Evolutionary conservation across 805 yeast species (phyloP), one percentile per base, ranked within the genome.

Genomic region (Schizosaccharomyces cryophilus): DNA sequence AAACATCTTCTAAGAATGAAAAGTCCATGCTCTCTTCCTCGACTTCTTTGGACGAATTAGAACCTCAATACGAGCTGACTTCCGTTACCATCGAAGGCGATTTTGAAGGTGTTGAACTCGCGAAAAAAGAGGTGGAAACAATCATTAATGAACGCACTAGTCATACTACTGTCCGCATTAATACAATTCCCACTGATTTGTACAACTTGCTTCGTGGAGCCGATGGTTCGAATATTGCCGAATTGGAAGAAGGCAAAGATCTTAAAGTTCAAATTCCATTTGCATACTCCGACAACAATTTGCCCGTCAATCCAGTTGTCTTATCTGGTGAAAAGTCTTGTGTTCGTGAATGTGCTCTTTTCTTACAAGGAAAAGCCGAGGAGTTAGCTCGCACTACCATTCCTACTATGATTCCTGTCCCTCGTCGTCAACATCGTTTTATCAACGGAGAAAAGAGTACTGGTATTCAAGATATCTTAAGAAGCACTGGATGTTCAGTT

Each of bases 41-140:
- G 11, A 11, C 29, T 24, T 21, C 54, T 1, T 48, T 35, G 11
- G 58, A 29, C 35, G 40, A 54, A 19, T 19, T 35, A n/a, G 58
- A 54, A 21, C 58, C 40, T 19, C 87, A 82, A 64, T 83, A 83
- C 45, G 79, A 75, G 59, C 69, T 78, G n/a, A 76, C 84, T 40
- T 74, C 75, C 42, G 83, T 89, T 61, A 73, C 80, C 31, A 74
- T 89, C 62, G 84, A 80, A 63, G 97, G 96, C 73, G 95, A 88
- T 68, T 77, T 79, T 63, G 94, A 85, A 69, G 88, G 95, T 61
- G 85, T 85, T 66, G 78, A 77, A 64, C 76, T 77, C 60, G 96
- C 96, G 38, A 83, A 83, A 68, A 70, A 73, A 42, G 80, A 77
- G 68, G 87, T 90, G 65, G 66, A 80, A 67, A 80, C 78, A 24